Evolutionary conservation across 2,329 filamentous ascomycete genomes (phyloP), one percentile per base, ranked within the genome.

Genomic region (Metarhizium anisopliae): DNA sequence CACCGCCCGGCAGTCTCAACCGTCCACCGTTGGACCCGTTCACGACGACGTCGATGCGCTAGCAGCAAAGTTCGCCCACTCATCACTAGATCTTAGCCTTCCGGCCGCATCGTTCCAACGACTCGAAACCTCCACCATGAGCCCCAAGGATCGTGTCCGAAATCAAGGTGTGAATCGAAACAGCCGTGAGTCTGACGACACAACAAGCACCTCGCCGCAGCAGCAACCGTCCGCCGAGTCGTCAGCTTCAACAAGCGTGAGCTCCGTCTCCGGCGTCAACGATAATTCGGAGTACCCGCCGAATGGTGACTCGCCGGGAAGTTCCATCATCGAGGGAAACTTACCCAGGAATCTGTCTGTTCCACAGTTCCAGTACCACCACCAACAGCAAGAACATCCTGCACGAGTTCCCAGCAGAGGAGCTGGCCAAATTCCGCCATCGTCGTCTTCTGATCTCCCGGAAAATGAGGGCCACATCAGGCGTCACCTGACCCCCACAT

Each of bases 301-400:
- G 36, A 71, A 73, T 56, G 72, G 69, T n/a, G 67, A 70, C 45
- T 82, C 78, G 8, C 72, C 74, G 1, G 75, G 74, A 55, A 80
- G 78, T 63, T 82, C 79, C 6, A 63, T 80, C 35, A 69, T 76
- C 30, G 77, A 80, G 47, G 75, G 74, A 16, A 69, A 70, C 53
- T 64, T 71, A 52, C 63, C 70, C 6, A 72, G 68, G 55, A 72
- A 67, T 59, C 71, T 74, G 54, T 68, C 74, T 4, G 78, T 85
- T 8, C 79, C 82, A 11, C 78, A 77, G 59, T 76, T 85, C 55
- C 82, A 85, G 63, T 85, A 86, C 61, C 80, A 85, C 61, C 82
- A 85, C 60, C 82, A 83, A 61, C 75, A 77, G 52, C 74, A 63
- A 61, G 70, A 55, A 25, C 70, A 72, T 30, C 71, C 74, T 56